phyloP scores from a whole-genome alignment of 345 rosid species.

The Camelina neglecta region DNA sequence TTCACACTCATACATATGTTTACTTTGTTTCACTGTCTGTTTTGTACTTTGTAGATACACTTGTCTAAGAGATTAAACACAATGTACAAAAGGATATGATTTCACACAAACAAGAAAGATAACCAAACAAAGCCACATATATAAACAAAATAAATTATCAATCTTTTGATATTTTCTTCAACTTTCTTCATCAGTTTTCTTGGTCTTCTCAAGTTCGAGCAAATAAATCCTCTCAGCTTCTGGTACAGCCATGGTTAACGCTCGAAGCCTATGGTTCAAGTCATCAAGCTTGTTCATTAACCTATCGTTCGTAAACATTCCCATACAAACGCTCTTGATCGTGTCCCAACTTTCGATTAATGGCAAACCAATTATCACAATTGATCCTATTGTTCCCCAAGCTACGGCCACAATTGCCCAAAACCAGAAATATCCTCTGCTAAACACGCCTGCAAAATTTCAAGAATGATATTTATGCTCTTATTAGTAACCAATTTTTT shows the following conservation, averaged over 20 bases:
- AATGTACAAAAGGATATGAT: neutral
- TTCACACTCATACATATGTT: neutral
- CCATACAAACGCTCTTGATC: conserved; percentile 58
- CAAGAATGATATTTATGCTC: neutral
- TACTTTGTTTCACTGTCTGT: neutral
- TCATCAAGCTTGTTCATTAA: conserved; percentile 71
- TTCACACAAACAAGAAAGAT: conserved; percentile 25
- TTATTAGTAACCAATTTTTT: neutral
- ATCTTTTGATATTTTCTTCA: conserved; percentile 3
- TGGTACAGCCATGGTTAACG: conserved; percentile 62
- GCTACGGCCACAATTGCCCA: conserved; percentile 86
- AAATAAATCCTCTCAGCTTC: conserved; percentile 71
- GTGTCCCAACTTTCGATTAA: conserved; percentile 82
- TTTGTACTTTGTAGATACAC: no score
- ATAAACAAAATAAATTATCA: neutral
- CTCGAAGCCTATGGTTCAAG: conserved; percentile 54
- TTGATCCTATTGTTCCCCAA: conserved; percentile 88
- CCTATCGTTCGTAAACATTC: conserved; percentile 80
- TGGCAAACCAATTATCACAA: conserved; percentile 68
- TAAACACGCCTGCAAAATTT: conserved; percentile 46
- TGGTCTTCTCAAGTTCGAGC: conserved; percentile 60
- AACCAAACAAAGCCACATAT: conserved; percentile 8
- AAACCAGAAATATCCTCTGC: conserved; percentile 80
- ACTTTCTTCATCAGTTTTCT: conserved; percentile 41
- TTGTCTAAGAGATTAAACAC: neutral